phyloP scores from a whole-genome alignment of 176 grass and related monocot genomes.

The Oryza glaberrima region DNA sequence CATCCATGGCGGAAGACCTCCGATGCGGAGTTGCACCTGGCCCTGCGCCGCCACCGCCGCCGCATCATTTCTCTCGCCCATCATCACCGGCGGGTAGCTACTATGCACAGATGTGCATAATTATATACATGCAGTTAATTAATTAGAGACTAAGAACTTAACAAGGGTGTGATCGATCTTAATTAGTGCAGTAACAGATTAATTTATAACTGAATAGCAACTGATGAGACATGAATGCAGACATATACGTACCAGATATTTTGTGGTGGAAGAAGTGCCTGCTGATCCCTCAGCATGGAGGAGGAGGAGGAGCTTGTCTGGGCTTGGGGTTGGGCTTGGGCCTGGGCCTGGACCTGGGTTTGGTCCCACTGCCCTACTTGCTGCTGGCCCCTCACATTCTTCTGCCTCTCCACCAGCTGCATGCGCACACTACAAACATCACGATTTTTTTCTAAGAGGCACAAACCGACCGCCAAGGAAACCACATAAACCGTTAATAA shows the following conservation, averaged over 20 bases:
- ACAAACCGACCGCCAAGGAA: no score
- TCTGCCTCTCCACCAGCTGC: slow-evolving; percentile 68
- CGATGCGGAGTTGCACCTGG: slow-evolving; percentile 37
- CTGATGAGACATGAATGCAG: no score
- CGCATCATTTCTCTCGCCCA: slow-evolving; percentile 37
- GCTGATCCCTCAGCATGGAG: slow-evolving; percentile 54
- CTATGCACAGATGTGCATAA: no score
- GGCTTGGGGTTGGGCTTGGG: slow-evolving; percentile 29
- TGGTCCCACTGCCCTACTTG: slow-evolving; percentile 52
- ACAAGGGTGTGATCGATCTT: not conserved
- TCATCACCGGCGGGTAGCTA: slow-evolving; percentile 36
- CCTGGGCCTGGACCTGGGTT: slow-evolving; percentile 30
- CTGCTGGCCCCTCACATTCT: slow-evolving; percentile 36
- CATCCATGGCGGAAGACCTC: slow-evolving; percentile 56
- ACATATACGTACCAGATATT: slow-evolving; percentile 45
- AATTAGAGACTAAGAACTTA: not conserved
- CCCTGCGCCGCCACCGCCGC: not conserved
- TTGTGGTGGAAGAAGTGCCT: slow-evolving; percentile 28
- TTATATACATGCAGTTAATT: not conserved
- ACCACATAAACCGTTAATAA: no score
- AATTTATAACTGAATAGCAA: no score
- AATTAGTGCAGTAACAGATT: no score
- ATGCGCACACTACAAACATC: no score
- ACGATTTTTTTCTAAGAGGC: no score
- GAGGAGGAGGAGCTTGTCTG: slow-evolving; percentile 54